Percentiles rank a stretch among this genome's conserved stretches.
These are phyloP conservation scores for Panus rudis DNA, from an alignment of 768 basidiomycete species.

Conservation along the genomic window DNA sequence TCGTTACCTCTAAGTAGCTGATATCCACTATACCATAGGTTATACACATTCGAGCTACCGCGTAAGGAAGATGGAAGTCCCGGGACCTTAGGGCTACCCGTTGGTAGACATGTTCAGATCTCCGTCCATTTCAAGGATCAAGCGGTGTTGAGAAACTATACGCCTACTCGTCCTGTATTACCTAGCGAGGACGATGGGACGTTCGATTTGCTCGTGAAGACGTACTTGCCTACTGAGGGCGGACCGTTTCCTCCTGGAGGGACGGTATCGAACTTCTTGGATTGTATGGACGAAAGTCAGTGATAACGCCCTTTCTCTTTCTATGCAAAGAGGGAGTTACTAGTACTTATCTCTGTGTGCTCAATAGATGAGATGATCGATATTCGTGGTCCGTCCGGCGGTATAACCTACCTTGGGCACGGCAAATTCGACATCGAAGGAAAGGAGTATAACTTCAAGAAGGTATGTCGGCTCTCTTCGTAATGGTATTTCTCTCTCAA, in stretches of 20 bases:
- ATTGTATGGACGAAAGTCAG: constrained; percentile 14
- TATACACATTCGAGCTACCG: constrained; percentile 16
- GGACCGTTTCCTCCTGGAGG: constrained; percentile 17
- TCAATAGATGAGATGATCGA: constrained; percentile 18
- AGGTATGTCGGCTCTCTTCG: constrained; percentile 2
- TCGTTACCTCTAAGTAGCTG: background rate
- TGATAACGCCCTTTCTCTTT: no score
- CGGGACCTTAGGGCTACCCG: constrained; percentile 12
- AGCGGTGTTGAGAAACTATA: constrained; percentile 16
- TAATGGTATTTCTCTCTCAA: background rate
- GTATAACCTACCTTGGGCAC: constrained; percentile 13
- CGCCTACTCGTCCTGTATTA: constrained; percentile 14
- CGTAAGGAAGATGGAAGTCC: constrained; percentile 9
- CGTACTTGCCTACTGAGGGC: constrained; percentile 12
- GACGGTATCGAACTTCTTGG: constrained; percentile 17
- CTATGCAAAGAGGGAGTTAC: no score
- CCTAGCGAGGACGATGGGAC: constrained; percentile 18
- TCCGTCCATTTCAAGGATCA: constrained; percentile 17
- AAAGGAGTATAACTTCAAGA: constrained; percentile 12
- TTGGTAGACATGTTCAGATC: constrained; percentile 16
- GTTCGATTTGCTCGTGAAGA: constrained; percentile 19
- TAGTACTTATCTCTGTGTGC: background rate
- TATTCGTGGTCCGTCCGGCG: constrained; percentile 15
- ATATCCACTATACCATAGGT: background rate
- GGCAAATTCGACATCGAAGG: constrained; percentile 16